A percentile compares a stretch with the other conserved stretches of the same genome.
These are phyloP conservation scores for Entomortierella lignicola DNA, from an alignment of 192 early-diverging fungal species.

Conservation along the genomic window DNA sequence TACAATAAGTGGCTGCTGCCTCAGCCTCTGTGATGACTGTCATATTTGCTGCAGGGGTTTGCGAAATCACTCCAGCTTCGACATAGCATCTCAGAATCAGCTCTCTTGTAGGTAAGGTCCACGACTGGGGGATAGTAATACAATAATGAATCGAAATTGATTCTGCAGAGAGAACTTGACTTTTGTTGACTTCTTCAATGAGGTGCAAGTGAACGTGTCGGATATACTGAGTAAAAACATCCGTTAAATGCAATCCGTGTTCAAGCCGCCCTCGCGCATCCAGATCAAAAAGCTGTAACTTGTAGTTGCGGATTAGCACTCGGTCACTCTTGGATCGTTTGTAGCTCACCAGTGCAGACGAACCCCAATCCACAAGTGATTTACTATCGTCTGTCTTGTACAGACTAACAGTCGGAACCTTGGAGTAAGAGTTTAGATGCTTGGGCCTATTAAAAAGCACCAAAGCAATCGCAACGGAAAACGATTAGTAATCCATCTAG, in stretches of 20 bases:
- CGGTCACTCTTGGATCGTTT: constrained; percentile 20
- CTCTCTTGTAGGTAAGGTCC: constrained; percentile 17
- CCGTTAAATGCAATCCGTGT: constrained; percentile 31
- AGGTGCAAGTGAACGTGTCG: constrained; percentile 16
- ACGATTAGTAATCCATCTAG: too few relatives aligned
- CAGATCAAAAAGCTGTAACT: constrained; percentile 32
- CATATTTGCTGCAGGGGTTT: constrained; percentile 26
- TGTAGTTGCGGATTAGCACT: constrained; percentile 26
- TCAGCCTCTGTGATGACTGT: constrained; percentile 55
- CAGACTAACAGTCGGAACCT: constrained; percentile 24
- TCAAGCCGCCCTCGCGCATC: constrained; percentile 15
- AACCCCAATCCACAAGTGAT: constrained; percentile 21
- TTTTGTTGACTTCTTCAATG: constrained; percentile 35
- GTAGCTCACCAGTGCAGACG: constrained; percentile 22
- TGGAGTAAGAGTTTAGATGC: constrained; percentile 21
- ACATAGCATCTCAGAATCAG: constrained; percentile 28
- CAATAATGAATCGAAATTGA: constrained; percentile 30
- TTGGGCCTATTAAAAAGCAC: constrained; percentile 26
- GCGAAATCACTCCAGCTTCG: constrained; percentile 21
- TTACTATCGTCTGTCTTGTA: constrained; percentile 16
- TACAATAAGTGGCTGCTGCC: constrained; percentile 53
- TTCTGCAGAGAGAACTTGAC: constrained; percentile 13
- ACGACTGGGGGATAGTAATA: constrained; percentile 31
- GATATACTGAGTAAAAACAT: constrained; percentile 29
- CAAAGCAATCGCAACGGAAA: too few relatives aligned